Evolutionary conservation across 352 stramenopile genomes (phyloP), one percentile per base, ranked within the genome.

Genomic region (Phytophthora uliginosa): DNA sequence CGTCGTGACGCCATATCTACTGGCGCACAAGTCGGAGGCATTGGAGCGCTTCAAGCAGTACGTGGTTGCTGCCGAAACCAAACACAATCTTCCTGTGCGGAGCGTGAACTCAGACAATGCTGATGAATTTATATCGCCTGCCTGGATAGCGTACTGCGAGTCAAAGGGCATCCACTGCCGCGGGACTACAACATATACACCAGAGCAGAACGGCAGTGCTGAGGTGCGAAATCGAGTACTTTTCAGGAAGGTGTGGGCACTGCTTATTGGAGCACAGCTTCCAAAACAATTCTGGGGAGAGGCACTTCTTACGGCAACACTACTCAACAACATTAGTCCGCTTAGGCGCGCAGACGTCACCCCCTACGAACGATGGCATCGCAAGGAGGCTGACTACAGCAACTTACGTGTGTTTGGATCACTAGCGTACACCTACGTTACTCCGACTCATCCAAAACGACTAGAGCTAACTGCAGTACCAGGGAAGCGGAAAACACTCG

Each of bases 201-300:
- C 59, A 0, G 59, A 73, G 13, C 66, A 73, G 36, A 73, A 73
- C 31, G 51, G 36, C 2, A 57, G 56, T 51, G 56, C 56, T 12
- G 57, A 66, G 28, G 57, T 72, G 10, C 55, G 65, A 22, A 65
- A 60, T 31, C 45, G 63, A 36, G 50, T 71, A 50, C 56, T 66
- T 0, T 66, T 72, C 15, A 7, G 65, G 1, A 73, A 68, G n/a
- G 66, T 73, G 2, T 40, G 66, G 0, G 20, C 51, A 33, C 24
- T 73, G 48, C 31, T 73, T 6, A 73, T 68, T 2, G 18, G 1
- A 26, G 52, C 51, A 12, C 58, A 63, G 9, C 20, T 67, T 13
- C 59, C 58, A 2, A 73, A 73, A 20, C 59, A 60, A n/a, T 73
- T 62, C 18, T 73, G 66, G 66, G 66, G 48, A 9, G 57, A 67